phyloP scores from a whole-genome alignment of 176 grass and related monocot genomes.

The Typha latifolia region DNA sequence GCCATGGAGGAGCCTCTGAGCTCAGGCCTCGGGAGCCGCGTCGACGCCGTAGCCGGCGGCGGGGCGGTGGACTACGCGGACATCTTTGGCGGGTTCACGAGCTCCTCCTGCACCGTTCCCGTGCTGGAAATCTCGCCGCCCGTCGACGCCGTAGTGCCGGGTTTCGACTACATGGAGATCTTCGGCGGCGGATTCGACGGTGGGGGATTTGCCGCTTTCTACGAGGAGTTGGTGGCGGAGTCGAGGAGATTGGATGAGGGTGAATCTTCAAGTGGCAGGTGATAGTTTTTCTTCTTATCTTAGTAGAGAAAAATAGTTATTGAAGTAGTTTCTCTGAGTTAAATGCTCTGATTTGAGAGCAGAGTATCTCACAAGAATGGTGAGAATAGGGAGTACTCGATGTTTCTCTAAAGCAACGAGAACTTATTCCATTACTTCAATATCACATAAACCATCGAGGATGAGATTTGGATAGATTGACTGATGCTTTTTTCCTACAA shows the following conservation, averaged over 20 bases:
- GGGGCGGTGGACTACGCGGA: conserved; percentile 2
- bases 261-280: not conserved
- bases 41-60: not conserved
- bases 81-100: not conserved
- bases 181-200: conserved; percentile 1
- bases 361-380: too few species aligned
- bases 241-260: not conserved
- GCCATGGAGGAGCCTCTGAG: not conserved
- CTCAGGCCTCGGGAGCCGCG: not conserved
- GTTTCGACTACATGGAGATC: conserved; percentile 1
- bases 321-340: too few species aligned
- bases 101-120: not conserved
- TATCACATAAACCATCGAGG: too few species aligned
- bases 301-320: not conserved
- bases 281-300: not conserved
- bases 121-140: not conserved
- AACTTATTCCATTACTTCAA: too few species aligned
- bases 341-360: too few species aligned
- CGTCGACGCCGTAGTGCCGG: not conserved
- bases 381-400: too few species aligned
- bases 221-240: conserved; percentile 8
- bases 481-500: too few species aligned
- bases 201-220: not conserved
- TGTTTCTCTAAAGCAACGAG: too few species aligned
- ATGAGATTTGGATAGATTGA: too few species aligned